Evolutionary conservation across 306 rosid genomes (phyloP).

Genomic region (apple (Malus domestica)): ASM211411v1 NC_041799.1:12067501-12068000

Average conservation of each 20-base stretch:
- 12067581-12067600: slow-evolving; percentile 6
- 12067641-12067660: background rate
- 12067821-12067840: background rate
- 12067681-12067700: background rate
- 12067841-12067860: background rate
- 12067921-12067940: too few species aligned
- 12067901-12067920: background rate
- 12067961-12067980: background rate
- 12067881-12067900: background rate
- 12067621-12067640: background rate
- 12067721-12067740: background rate
- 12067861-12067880: background rate
- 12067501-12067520: slow-evolving; percentile 32
- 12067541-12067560: slow-evolving; percentile 60
- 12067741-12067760: background rate
- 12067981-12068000: background rate
- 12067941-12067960: background rate
- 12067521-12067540: slow-evolving; percentile 33
- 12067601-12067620: background rate
- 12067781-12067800: background rate
- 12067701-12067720: background rate
- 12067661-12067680: background rate
- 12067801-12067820: background rate
- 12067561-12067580: slow-evolving; percentile 81
- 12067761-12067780: background rate